Evolutionary conservation across 306 rosid genomes (phyloP), one percentile per base, ranked within the genome.

Genomic region (Cucurbita argyrosperma): DNA sequence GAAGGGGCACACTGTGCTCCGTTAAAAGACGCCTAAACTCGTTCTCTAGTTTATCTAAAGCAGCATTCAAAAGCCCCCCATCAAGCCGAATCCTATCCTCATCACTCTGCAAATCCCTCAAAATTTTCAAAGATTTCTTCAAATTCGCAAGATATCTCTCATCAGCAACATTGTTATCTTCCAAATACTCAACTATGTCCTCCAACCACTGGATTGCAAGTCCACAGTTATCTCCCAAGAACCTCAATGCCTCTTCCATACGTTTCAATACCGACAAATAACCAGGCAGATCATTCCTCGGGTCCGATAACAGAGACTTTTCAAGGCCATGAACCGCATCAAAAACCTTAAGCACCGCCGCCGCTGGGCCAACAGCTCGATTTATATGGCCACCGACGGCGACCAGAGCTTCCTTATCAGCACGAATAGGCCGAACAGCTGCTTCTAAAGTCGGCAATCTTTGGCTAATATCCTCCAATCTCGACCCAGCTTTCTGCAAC

Each of bases 321-420:
- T 94, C 99, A 0, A 94, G 92, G 18, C 99, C 99, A 58, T 91
- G 99, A 75, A 91, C 96, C 0, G 99, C 99, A 75, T 94, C 99
- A 5, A 94, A 94, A 75, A 94, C 99, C 89, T 89, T 94, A 14
- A 94, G 90, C 83, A 94, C 99, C 0, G 99, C 97, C 2, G 97
- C 99, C 0, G 99, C 97, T 1, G 97, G 99, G 26, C 97, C 94
- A 23, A 94, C 99, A 0, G 99, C 99, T 0, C 99, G 89, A 75
- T 94, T 91, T 54, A 94, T 94, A 58, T 94, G 99, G 11, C 99
- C 99, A 14, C 96, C 99, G 39, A 89, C 97, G 0, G 96, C 91
- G 5, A 46, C 87, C n/a, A 94, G 97, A 21, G 99, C 99, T 9
- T 94, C 97, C 82, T 82, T 82, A 30, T 91, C 89, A 5, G 96